These are phyloP conservation scores for Phytophthora capsici DNA, from an alignment of 352 stramenopile genomes.

Conservation along the genomic window DNA sequence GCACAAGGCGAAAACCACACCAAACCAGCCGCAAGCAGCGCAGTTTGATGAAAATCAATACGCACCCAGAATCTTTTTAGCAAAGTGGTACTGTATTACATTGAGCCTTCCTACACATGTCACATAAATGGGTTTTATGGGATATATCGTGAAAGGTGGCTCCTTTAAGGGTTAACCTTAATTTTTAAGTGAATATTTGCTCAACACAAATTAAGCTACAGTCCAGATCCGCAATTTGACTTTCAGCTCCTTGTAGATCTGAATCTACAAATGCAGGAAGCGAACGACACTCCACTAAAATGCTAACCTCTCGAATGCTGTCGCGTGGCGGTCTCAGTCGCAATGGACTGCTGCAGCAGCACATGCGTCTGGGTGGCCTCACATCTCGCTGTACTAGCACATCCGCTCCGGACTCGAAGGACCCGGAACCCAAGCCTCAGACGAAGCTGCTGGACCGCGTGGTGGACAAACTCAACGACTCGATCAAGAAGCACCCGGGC, in stretches of 20 bases:
- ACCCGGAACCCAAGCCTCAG: constrained; percentile 1
- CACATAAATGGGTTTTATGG: too few relatives aligned
- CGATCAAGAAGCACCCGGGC: constrained; percentile 73
- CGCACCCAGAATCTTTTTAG: neutral
- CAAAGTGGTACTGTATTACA: too few relatives aligned
- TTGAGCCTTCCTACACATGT: too few relatives aligned
- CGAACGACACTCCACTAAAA: too few relatives aligned
- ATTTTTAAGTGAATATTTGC: too few relatives aligned
- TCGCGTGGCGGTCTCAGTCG: constrained; percentile 8
- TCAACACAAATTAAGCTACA: too few relatives aligned
- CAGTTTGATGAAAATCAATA: constrained; percentile 4
- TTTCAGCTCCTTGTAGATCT: too few relatives aligned
- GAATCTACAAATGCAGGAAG: too few relatives aligned
- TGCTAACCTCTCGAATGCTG: constrained; percentile 3
- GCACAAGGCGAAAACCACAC: constrained; percentile 6
- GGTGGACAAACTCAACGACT: constrained; percentile 78
- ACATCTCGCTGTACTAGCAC: constrained; percentile 7
- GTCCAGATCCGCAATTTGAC: too few relatives aligned
- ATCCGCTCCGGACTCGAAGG: constrained; percentile 10
- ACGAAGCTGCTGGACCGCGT: constrained; percentile 63
- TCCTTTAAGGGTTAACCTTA: too few relatives aligned
- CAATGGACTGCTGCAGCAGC: constrained; percentile 1
- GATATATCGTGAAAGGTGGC: too few relatives aligned
- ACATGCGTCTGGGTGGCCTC: constrained; percentile 6
- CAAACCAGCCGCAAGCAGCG: constrained; percentile 2